Evolutionary conservation across 352 stramenopile species (phyloP).

Genomic region (Phytophthora capsici): DNA sequence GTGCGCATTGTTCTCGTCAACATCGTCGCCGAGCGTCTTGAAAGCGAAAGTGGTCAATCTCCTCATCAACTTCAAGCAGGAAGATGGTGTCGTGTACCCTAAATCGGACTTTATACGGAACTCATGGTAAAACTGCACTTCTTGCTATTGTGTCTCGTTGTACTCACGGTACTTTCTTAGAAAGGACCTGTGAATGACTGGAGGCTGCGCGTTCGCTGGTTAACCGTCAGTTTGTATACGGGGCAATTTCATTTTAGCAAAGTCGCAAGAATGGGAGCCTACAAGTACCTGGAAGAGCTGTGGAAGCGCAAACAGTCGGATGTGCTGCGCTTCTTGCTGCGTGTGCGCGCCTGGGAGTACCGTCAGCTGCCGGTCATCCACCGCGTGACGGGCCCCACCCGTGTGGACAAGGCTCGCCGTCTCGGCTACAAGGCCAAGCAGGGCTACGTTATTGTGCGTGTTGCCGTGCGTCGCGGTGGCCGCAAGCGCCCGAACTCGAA

Average conservation of each 20-base stretch:
- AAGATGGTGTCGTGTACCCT: not conserved
- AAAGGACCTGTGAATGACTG: slow-evolving; percentile 14
- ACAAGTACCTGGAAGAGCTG: slow-evolving; percentile 99
- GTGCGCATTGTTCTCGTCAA: slow-evolving; percentile 4
- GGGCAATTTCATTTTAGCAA: slow-evolving; percentile 48
- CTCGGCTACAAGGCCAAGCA: slow-evolving; percentile 99
- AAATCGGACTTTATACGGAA: not conserved
- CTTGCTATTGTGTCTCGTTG: slow-evolving; percentile 15
- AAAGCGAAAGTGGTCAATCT: slow-evolving; percentile 7
- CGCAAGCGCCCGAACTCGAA: slow-evolving; percentile 99
- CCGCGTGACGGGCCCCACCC: slow-evolving; percentile 94
- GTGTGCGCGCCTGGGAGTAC: slow-evolving; percentile 98
- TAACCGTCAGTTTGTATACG: not conserved
- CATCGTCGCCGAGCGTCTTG: slow-evolving; percentile 4
- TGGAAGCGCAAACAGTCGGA: slow-evolving; percentile 99
- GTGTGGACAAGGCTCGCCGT: slow-evolving; percentile 99
- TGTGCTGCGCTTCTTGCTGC: slow-evolving; percentile 99
- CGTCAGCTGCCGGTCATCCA: slow-evolving; percentile 98
- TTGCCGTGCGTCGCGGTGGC: slow-evolving; percentile 97
- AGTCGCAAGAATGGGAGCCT: slow-evolving; percentile 95
- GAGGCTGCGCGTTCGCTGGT: not conserved
- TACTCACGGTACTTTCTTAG: slow-evolving; percentile 8
- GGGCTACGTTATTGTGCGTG: slow-evolving; percentile 97
- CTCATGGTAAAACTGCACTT: not conserved
- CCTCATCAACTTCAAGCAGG: slow-evolving; percentile 19